Percentiles rank a stretch among this genome's conserved stretches.
These are phyloP conservation scores for Pseudoscleropodium purum DNA, from an alignment of 225 moss, liverwort and hornwort species.

Conservation along the genomic window DNA sequence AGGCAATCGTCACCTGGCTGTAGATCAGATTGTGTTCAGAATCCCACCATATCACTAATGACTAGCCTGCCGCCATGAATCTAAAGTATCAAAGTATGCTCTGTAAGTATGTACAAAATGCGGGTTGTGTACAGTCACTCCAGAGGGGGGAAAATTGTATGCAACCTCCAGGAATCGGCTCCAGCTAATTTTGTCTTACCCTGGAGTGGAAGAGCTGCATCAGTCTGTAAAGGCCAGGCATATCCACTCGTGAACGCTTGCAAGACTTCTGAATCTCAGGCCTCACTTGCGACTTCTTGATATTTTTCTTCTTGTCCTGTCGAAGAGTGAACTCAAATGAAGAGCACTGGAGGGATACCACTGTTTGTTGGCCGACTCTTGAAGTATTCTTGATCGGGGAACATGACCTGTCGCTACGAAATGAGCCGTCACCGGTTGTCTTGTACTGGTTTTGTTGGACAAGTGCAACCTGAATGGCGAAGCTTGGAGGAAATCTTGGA, in stretches of 20 bases:
- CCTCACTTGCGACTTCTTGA: constrained; percentile 51
- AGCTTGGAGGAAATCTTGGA: constrained; percentile 74
- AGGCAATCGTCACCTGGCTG: constrained; percentile 2
- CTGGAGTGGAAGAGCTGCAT: constrained; percentile 45
- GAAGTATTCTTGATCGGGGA: constrained; percentile 36
- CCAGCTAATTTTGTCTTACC: constrained; percentile 25
- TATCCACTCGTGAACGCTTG: constrained; percentile 69
- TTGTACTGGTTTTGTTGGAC: constrained; percentile 66
- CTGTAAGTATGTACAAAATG: constrained; percentile 47
- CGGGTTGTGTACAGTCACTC: constrained; percentile 29
- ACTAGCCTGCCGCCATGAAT: constrained; percentile 8
- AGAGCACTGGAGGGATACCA: constrained; percentile 73
- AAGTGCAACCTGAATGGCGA: constrained; percentile 72
- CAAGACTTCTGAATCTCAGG: constrained; percentile 53
- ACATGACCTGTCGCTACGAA: constrained; percentile 48
- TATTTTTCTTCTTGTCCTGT: constrained; percentile 57
- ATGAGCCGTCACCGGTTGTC: constrained; percentile 40
- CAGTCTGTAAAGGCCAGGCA: constrained; percentile 57
- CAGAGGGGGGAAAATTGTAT: not conserved
- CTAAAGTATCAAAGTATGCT: constrained; percentile 20
- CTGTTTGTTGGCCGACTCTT: constrained; percentile 60
- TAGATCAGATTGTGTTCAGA: not conserved
- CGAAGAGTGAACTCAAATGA: constrained; percentile 85
- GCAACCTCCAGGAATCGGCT: not conserved
- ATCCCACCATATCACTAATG: not conserved